Evolutionary conservation across 352 stramenopile species (phyloP), one percentile per base, ranked within the genome.

Genomic region (Halophytophthora batemanensis): DNA sequence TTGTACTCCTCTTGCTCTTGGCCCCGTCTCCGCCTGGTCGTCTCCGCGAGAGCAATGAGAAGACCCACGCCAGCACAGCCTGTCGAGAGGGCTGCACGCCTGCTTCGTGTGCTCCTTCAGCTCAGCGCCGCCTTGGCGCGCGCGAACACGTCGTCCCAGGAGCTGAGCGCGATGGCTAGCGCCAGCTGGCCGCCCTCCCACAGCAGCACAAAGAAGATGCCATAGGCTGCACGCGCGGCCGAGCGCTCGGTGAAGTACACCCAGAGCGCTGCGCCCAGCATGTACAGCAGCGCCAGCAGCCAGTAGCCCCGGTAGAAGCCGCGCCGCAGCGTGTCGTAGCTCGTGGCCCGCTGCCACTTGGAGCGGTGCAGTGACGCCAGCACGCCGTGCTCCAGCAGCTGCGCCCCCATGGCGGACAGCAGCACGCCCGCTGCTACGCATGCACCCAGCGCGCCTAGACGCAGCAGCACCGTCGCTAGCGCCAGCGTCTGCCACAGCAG

Each of bases 221-320:
- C 80, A 43, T 87, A 89, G 5, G 74, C 59, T 7, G 73, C 34
- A 23, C 74, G 72, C 25, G 66, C 56, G 10, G 47, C 61, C 55
- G 58, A 66, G 14, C 77, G 79, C 28, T 89, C 74, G 3, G 80
- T 84, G 14, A 74, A 49, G 50, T 82, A 84, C 23, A 91, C 65
- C 80, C 80, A 91, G 2, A 85, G 37, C 19, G 59, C 51, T 18
- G 67, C 59, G 14, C 43, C 47, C 21, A 77, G 0, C 19, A 84
- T 41, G 41, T 77, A 77, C 14, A 67, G 44, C n/a, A 80, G 14
- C 10, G 69, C 71, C 17, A 69, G 36, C n/a, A 72, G 55, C 80
- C 80, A 91, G 50, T 84, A 91, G 29, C 57, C 44, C 42, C 79
- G 76, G 57, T 91, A 89, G 56, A 87, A 89, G 29, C 70, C 45